A percentile compares a stretch with the other conserved stretches of the same genome.
These are phyloP conservation scores for Rhodotorula sp. DNA, from an alignment of 1,284 basidiomycete species.

Conservation along the genomic window DNA sequence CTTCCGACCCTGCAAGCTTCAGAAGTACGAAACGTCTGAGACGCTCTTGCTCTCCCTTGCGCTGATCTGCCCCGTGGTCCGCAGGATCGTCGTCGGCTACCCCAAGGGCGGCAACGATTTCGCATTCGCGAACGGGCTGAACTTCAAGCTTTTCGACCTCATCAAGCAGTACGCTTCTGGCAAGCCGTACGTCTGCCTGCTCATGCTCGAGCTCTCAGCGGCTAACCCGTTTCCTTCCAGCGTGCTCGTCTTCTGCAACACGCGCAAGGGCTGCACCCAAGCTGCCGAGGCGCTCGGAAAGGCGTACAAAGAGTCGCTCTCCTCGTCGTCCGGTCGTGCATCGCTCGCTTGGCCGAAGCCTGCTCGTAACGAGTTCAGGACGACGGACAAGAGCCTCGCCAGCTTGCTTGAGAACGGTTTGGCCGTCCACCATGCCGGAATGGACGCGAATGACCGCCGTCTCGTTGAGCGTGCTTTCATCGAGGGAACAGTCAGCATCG, in stretches of 20 bases:
- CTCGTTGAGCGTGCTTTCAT: constrained; percentile 69
- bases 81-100: constrained; percentile 49
- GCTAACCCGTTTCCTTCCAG: not conserved
- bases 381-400: constrained; percentile 44
- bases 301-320: constrained; percentile 63
- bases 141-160: constrained; percentile 68
- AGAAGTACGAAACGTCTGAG: constrained; percentile 57
- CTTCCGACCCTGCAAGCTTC: constrained; percentile 79
- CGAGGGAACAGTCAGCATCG: constrained; percentile 62
- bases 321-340: constrained; percentile 63
- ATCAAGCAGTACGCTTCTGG: constrained; percentile 68
- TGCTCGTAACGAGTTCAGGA: constrained; percentile 20
- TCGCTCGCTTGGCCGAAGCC: constrained; percentile 18
- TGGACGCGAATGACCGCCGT: constrained; percentile 68
- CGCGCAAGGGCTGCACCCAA: constrained; percentile 65
- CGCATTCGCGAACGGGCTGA: constrained; percentile 68
- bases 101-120: constrained; percentile 69
- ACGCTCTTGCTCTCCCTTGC: constrained; percentile 52
- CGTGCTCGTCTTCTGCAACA: constrained; percentile 79
- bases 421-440: constrained; percentile 82
- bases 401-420: constrained; percentile 58
- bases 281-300: constrained; percentile 74
- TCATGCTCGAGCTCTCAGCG: not conserved
- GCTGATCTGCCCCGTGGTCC: too few relatives aligned
- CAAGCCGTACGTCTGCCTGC: constrained; percentile 58